Evolutionary conservation across 2,329 filamentous ascomycete genomes (phyloP), one percentile per base, ranked within the genome.

Genomic region (Alternaria arborescens): DNA sequence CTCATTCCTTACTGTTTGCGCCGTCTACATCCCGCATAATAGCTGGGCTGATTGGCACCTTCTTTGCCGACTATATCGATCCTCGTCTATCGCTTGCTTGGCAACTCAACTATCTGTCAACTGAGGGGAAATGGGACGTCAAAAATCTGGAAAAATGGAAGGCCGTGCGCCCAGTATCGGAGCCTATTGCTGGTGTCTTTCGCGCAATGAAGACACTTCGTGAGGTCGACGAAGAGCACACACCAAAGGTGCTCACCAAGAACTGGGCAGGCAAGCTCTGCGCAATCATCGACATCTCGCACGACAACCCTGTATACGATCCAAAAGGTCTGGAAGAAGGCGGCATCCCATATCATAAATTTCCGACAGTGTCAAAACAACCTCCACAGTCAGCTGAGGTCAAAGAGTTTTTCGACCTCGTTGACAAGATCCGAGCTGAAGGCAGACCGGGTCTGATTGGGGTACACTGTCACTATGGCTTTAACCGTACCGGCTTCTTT

Each of bases 101-200:
- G 94, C 94, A 98, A 78, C 83, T 98, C 16, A 91, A 94, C 70
- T 90, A 95, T 71, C 87, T 98, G 24, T 92, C 91, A 3, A 92
- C 91, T 2, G 91, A 93, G 68, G 94, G 94, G 3, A 98, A 98
- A 80, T 98, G 94, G 94, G 94, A 97, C 73, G 93, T 98, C 68
- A 98, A 98, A 81, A 98, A 98, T 72, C 84, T 97, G 11, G 88
- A 87, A 60, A 98, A 98, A 75, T 98, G 94, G 94, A 87, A 92
- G 77, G 88, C 88, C 18, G 91, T 96, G 1, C 79, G 82, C 1
- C 91, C 93, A 0, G 91, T 97, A 1, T 96, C 92, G 0, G 84
- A 86, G 1, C 88, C 90, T 4, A 95, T 98, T 61, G 91, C 86
- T 0, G 87, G 88, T 14, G 83, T 93, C 5, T 97, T 97, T 75